Evolutionary conservation across 2,329 filamentous ascomycete species (phyloP).

Genomic region (Byssoonygena ceratinophila): DNA sequence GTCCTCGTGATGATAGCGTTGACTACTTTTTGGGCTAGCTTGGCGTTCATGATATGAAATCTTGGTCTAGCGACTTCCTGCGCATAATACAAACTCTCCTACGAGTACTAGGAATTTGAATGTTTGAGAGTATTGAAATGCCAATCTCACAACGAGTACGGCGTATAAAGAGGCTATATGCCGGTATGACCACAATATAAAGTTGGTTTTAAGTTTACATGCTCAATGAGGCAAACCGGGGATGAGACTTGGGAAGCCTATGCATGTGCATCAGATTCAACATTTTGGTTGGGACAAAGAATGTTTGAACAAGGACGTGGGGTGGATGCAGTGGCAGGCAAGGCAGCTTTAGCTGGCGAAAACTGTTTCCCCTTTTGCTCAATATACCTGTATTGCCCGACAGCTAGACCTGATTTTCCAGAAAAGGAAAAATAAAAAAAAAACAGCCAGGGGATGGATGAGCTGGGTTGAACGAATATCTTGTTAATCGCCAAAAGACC

Average conservation of each 20-base stretch:
- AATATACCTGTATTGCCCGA: too few species aligned
- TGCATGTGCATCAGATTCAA: neutral
- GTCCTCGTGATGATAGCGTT: constrained; percentile 7
- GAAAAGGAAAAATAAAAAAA: too few species aligned
- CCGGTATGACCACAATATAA: too few species aligned
- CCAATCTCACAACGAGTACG: too few species aligned
- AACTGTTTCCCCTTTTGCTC: neutral
- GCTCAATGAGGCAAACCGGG: too few species aligned
- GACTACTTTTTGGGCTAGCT: constrained; percentile 1
- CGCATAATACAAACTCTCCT: neutral
- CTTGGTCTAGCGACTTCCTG: constrained; percentile 1
- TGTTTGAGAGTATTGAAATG: constrained; percentile 1
- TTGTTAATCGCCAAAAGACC: neutral
- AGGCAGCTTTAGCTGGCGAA: neutral
- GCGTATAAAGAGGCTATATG: too few species aligned
- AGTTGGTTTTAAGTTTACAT: too few species aligned
- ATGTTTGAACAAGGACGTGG: neutral
- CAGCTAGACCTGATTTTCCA: too few species aligned
- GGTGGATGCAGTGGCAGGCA: neutral
- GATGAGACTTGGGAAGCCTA: too few species aligned
- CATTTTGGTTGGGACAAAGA: neutral
- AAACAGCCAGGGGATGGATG: neutral
- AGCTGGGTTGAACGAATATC: neutral
- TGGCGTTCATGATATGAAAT: constrained; percentile 8
- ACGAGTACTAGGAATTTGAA: neutral